These are phyloP conservation scores for Pythium apleroticum DNA, from an alignment of 352 stramenopile genomes.

Conservation along the genomic window DNA sequence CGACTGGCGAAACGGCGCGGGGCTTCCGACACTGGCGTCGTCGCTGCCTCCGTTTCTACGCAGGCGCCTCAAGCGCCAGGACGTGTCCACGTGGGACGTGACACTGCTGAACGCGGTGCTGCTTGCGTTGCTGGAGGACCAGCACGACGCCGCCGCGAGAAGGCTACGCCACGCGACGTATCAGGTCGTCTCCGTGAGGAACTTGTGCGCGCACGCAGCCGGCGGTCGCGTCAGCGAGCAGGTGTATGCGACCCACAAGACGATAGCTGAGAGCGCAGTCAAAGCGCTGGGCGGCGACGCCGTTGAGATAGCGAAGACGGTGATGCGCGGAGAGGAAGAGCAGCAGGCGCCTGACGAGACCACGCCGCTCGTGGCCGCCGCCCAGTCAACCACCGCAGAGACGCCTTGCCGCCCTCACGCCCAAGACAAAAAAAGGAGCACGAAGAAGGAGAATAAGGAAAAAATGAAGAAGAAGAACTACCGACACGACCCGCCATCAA, in stretches of 20 bases:
- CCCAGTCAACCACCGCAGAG: too few species aligned
- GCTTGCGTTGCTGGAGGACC: neutral
- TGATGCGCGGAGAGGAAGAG: neutral
- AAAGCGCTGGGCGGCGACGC: neutral
- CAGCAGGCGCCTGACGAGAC: neutral
- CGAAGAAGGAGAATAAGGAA: neutral
- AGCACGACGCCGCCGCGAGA: neutral
- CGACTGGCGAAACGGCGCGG: conserved; percentile 3
- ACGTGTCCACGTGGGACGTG: neutral
- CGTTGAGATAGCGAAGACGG: neutral
- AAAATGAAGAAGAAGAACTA: neutral
- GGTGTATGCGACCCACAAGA: neutral
- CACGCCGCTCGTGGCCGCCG: neutral
- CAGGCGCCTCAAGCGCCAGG: neutral
- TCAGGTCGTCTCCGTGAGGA: neutral
- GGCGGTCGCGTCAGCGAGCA: neutral
- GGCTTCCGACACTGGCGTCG: neutral
- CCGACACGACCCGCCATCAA: neutral
- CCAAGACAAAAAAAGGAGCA: too few species aligned
- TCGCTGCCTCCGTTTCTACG: neutral
- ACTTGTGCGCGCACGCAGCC: neutral
- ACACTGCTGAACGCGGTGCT: conserved; percentile 1
- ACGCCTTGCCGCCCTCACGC: too few species aligned
- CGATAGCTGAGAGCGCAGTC: neutral
- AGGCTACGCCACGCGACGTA: neutral